These are phyloP conservation scores for Cajanus cajan DNA, from an alignment of 306 rosid genomes.

Conservation along the genomic window DNA sequence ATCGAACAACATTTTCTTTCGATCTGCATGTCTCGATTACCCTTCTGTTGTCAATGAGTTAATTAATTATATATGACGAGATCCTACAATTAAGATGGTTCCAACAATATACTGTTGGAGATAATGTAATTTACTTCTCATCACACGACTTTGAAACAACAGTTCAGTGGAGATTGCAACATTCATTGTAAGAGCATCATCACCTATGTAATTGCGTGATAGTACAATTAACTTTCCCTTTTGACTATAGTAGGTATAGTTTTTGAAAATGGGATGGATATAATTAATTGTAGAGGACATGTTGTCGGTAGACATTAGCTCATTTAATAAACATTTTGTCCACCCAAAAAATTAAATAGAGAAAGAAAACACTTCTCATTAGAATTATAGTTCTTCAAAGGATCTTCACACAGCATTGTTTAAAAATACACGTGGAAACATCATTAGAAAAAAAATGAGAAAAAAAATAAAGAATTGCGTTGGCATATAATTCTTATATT, in stretches of 20 bases:
- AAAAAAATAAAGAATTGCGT: not conserved
- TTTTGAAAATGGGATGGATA: not conserved
- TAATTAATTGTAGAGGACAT: not conserved
- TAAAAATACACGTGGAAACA: not conserved
- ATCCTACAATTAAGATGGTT: not conserved
- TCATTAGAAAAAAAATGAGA: not conserved
- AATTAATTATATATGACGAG: constrained; percentile 14
- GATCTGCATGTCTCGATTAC: not conserved
- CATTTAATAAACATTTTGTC: not conserved
- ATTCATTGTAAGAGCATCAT: constrained; percentile 1
- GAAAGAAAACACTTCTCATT: not conserved
- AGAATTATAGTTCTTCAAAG: not conserved
- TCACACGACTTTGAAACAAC: not conserved
- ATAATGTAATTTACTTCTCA: constrained; percentile 15
- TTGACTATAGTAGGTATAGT: not conserved
- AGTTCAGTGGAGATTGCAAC: not conserved
- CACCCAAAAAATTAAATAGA: not conserved
- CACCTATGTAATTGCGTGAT: not conserved
- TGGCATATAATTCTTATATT: not conserved
- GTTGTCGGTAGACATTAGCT: constrained; percentile 32
- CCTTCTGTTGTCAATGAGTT: constrained; percentile 13
- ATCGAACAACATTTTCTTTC: not conserved
- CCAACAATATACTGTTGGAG: constrained; percentile 7
- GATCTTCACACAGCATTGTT: not conserved
- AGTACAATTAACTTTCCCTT: not conserved